Base-by-base conservation (phyloP, 306 rosid genomes). In the Malus sylvestris region DNA sequence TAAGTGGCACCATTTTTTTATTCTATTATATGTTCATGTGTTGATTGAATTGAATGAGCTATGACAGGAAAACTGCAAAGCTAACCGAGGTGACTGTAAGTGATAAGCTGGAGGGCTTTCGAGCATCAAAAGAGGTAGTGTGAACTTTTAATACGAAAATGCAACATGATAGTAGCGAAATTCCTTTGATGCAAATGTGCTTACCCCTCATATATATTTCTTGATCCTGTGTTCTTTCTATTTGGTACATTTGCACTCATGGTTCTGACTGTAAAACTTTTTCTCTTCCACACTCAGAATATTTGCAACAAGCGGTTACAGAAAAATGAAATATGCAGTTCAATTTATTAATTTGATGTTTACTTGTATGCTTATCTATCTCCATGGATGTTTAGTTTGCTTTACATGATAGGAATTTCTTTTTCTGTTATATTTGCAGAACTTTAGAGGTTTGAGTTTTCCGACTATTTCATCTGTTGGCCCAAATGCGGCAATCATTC, bases 401-500 rank as follows among this genome's bases (percentile, higher is more conserved):
- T 70, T 86, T 61, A 20, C 57, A 59, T 75, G 61, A 58, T 57
- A 30, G 55, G 10, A 29, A 9, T 73, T 32, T 53, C 70, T 25
- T 79, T 42, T 70, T 58, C 64, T 81, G 57, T 71, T 25, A 32
- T 64, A 45, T 79, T 78, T 82, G 76, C 96, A 96, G 99, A 79
- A 87, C 77, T 96, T 96, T 83, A 91, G 89, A 85, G 99, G 99
- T 86, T 82, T 91, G 75, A 92, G 99, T 84, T 96, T 96, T 81
- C 98, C 98, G 49, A 92, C 98, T 67, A 96, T 96, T 85, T 96
- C 99, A 40, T 91, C 98, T 4, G 97, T 96, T 74, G 99, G 99
- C 42, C 85, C 99, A 85, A 96, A 96, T 92, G 99, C 98, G 9
- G 99, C 99, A 23, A 91, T 96, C 74, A 92, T 92, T 65, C 99